These are phyloP conservation scores for Heliamphora exappendiculata DNA, from an alignment of 148 eudicot genomes.

Conservation along the genomic window DNA sequence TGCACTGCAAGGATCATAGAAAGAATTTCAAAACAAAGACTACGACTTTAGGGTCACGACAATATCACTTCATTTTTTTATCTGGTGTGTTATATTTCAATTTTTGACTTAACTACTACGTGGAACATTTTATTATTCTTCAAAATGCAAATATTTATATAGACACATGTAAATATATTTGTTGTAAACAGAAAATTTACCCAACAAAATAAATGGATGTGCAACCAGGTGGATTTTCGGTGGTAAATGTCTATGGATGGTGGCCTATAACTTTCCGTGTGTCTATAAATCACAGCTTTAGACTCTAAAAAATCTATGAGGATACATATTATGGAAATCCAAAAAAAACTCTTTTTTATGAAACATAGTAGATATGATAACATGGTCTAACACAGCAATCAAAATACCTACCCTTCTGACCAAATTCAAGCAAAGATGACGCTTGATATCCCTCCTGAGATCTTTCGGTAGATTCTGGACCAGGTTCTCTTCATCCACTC, in stretches of 20 bases:
- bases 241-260: neutral
- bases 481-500: conserved; percentile 37
- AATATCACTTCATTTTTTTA: neutral
- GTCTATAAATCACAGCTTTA: neutral
- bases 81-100: neutral
- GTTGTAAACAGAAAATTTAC: neutral
- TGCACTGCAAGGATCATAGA: neutral
- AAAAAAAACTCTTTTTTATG: neutral
- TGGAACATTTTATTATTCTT: neutral
- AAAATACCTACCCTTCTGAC: conserved; percentile 30
- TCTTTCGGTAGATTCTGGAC: conserved; percentile 32
- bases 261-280: too few species aligned
- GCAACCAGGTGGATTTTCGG: neutral
- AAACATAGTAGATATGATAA: neutral
- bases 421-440: conserved; percentile 37
- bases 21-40: too few species aligned
- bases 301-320: neutral
- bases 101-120: neutral
- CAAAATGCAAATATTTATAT: neutral
- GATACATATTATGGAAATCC: neutral
- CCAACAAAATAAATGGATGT: too few species aligned
- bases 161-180: neutral
- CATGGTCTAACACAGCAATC: too few species aligned
- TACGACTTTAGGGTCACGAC: neutral
- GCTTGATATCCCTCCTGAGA: conserved; percentile 40